Conservation (phyloP, 371 early-diverging fungal genomes). For the Globomyces sp. region DNA sequence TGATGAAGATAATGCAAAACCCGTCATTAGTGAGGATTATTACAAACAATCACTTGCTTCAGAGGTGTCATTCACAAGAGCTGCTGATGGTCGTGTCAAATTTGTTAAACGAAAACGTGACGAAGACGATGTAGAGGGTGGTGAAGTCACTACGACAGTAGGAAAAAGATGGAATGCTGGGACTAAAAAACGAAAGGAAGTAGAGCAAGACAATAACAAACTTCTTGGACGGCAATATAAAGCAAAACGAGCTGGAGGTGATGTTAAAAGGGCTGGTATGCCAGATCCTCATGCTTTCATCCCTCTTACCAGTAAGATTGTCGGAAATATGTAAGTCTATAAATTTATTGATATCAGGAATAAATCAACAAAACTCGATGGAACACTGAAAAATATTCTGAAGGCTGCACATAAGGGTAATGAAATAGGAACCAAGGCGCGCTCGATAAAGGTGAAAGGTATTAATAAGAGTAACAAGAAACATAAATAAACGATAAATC, state of each 20-base stretch:
- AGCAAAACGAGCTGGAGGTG: constrained; percentile 85
- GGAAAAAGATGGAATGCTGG: constrained; percentile 16
- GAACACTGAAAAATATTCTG: constrained; percentile 40
- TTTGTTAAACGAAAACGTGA: constrained; percentile 56
- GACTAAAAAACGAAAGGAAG: constrained; percentile 21
- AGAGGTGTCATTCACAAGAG: constrained; percentile 83
- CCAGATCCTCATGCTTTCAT: constrained; percentile 96
- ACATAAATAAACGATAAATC: constrained; percentile 28
- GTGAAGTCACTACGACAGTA: constrained; percentile 17
- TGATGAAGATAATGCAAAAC: constrained; percentile 36
- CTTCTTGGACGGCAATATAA: constrained; percentile 57
- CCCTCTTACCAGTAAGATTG: constrained; percentile 64
- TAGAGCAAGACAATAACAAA: constrained; percentile 49
- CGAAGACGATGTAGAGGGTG: constrained; percentile 36
- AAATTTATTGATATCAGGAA: constrained; percentile 20
- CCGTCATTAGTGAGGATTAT: constrained; percentile 67
- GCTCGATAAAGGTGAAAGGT: constrained; percentile 1
- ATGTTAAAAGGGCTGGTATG: constrained; percentile 83
- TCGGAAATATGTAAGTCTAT: constrained; percentile 29
- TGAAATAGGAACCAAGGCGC: constrained; percentile 19
- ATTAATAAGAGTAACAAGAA: constrained; percentile 34
- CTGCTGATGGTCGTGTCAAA: constrained; percentile 79
- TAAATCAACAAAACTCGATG: constrained; percentile 44
- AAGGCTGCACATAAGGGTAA: constrained; percentile 37
- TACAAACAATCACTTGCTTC: constrained; percentile 76